phyloP scores from a whole-genome alignment of 83 land plant species.

The Thuja plicata region DNA sequence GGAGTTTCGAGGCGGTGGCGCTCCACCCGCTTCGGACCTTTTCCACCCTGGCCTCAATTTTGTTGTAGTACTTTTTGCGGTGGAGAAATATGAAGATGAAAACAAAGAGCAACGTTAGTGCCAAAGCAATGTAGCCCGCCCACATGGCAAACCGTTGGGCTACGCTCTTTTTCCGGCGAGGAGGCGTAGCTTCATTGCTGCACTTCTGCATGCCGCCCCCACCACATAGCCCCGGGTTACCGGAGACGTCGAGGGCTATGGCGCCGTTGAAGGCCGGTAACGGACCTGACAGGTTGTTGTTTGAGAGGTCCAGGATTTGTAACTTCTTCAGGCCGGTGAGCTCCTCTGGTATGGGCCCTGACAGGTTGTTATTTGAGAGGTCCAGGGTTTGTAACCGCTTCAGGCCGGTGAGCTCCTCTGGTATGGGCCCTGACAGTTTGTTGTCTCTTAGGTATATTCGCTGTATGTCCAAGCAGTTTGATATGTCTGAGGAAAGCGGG shows the following conservation, averaged over 20 bases:
- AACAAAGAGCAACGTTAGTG: conserved; percentile 4
- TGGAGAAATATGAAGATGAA: not conserved
- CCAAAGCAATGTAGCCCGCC: conserved; percentile 35
- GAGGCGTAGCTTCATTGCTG: not conserved
- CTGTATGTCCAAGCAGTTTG: not conserved
- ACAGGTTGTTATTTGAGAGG: conserved; percentile 8
- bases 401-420: not conserved
- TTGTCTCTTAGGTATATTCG: not conserved
- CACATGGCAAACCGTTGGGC: conserved; percentile 21
- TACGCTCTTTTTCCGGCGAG: conserved; percentile 36
- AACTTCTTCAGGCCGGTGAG: not conserved
- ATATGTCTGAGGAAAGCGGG: not conserved
- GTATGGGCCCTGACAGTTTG: conserved; percentile 16
- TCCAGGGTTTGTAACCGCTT: not conserved
- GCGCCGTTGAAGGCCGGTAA: conserved; percentile 17
- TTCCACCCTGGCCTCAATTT: not conserved
- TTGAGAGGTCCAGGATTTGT: not conserved
- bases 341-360: conserved; percentile 13
- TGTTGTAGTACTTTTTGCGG: not conserved
- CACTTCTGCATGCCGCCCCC: conserved; percentile 24
- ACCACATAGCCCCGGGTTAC: conserved; percentile 14
- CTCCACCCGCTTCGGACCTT: not conserved
- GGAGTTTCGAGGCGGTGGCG: not conserved
- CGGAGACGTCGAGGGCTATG: not conserved
- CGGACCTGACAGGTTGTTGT: conserved; percentile 20